Base-by-base conservation (phyloP, 164 flowering plant species). In the Chimonanthus salicifolius region DNA sequence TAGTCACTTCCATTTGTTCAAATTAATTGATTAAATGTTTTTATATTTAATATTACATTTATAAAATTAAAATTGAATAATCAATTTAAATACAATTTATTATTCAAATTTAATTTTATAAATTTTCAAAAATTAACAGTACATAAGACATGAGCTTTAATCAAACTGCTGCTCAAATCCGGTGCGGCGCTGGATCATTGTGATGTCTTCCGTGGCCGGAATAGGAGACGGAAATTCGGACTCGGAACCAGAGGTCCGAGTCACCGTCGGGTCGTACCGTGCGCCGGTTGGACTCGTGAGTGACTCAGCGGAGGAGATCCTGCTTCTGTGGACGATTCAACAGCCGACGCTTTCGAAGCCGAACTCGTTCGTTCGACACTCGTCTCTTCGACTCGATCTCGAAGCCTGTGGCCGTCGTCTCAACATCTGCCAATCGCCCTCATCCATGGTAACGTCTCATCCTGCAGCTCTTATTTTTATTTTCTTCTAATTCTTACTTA, bases 371-470 rank as follows among this genome's bases (percentile, higher is more conserved):
- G 98, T 87, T 62, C 67, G 77, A 7, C 97, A 94, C 62, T 86
- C 98, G 2, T 90, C 98, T 72, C 89, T 88, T n/a, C 68, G 68
- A 0, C 92, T 91, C 49, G 64, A 70, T 48, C 74, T 94, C 65
- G 95, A 94, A 65, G 87, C 97, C 49, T 94, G 95, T 71, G 98
- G 98, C 71, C 94, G 84, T 71, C 80, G 85, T 8, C 90, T 94
- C 84, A 80, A 87, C 83, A 83, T 94, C 80, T 78, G 79, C 72
- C 98, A 94, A 75, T 91, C 97, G 60, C 98, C 97, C 64, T 94
- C 95, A 51, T 91, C 92, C 46, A 76, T 91, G 89, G 92, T 88
- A 79, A 18, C 64, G 20, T 33, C 13, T 15, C 58, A 49, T 45
- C 18, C 51, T 33, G 49, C 11, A 9, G 20, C 70, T 45, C 5